phyloP scores from a whole-genome alignment of 805 yeast genomes.

The Wickerhamiella spandovensis region DNA sequence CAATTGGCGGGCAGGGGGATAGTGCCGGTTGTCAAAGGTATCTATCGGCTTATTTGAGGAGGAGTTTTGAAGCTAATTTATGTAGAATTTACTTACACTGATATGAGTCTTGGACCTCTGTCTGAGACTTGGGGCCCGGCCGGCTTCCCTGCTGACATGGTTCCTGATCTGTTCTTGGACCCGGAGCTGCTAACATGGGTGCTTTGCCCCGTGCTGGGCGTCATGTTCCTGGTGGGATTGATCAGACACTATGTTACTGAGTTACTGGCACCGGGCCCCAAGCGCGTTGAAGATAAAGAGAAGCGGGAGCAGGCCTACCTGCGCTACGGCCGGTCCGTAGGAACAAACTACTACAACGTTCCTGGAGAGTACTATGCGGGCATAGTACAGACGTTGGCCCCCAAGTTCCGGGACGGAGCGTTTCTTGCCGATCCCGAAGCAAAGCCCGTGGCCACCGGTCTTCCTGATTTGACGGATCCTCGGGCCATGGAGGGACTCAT shows the following conservation, averaged over 20 bases:
- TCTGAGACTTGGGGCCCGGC: background rate
- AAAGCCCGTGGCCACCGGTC: slow-evolving; percentile 34
- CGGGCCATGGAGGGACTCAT: slow-evolving; percentile 57
- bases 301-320: slow-evolving; percentile 46
- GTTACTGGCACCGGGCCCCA: slow-evolving; percentile 46
- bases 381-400: slow-evolving; percentile 37
- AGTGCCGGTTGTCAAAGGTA: too few species aligned
- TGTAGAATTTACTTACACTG: background rate
- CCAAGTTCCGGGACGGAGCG: slow-evolving; percentile 38
- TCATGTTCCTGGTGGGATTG: slow-evolving; percentile 80
- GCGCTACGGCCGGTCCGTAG: slow-evolving; percentile 43
- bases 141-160: slow-evolving; percentile 1
- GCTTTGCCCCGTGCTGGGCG: slow-evolving; percentile 72
- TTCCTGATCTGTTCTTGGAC: slow-evolving; percentile 48
- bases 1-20: background rate
- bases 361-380: slow-evolving; percentile 33
- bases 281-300: slow-evolving; percentile 37
- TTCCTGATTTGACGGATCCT: slow-evolving; percentile 42
- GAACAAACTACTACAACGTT: slow-evolving; percentile 40
- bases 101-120: too few species aligned
- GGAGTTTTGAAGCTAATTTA: background rate
- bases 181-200: slow-evolving; percentile 85
- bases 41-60: background rate
- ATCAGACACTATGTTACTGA: slow-evolving; percentile 55
- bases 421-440: slow-evolving; percentile 40